Base-by-base conservation (phyloP, 2,329 filamentous ascomycete genomes). In the Tolypocladium inflatum region DNA sequence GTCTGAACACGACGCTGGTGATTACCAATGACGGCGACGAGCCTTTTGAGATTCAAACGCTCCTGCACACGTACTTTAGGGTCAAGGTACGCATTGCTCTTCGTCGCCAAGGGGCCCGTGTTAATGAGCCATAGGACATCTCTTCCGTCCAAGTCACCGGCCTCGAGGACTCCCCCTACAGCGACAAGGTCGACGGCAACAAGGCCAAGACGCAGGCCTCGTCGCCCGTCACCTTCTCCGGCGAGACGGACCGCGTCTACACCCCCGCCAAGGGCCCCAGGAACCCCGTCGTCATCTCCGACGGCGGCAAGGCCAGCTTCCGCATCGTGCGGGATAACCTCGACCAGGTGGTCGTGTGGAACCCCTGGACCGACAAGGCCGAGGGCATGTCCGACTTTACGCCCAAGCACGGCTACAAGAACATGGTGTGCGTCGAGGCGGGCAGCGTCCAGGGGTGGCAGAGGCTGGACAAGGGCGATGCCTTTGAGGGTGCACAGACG, bases 351-450 rank as follows among this genome's bases (percentile, higher is more conserved):
- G 93, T 97, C 1, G 89, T 97, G 37, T 99, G 94, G 94, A 99
- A 99, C 74, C 94, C 94, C 2, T 97, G 93, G 91, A 80, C 81
- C 45, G 90, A 92, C 62, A 96, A 95, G 78, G 85, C 90, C 1
- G 83, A 85, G 65, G 81, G 81, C 6, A 96, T 96, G 76, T 85
- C 78, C 56, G 94, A 99, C 73, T 97, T 97, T 71, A 83, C 82
- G 59, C 94, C 94, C 55, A 89, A 95, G 69, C 89, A 92, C 57
- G 94, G 89, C 42, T 97, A 88, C 79, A 90, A 90, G 79, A 84
- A 91, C 59, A 97, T 97, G 90, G 78, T 99, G 50, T 97, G 94
- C 70, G 84, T 97, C 55, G 94, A 99, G 79, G 89, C 93, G 2
- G 94, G 94, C 15, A 82, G 86, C 11, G 93, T 97, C 21, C 80